Evolutionary conservation across 2,329 filamentous ascomycete genomes (phyloP), one percentile per base, ranked within the genome.

Genomic region (Raffaelea arxii): DNA sequence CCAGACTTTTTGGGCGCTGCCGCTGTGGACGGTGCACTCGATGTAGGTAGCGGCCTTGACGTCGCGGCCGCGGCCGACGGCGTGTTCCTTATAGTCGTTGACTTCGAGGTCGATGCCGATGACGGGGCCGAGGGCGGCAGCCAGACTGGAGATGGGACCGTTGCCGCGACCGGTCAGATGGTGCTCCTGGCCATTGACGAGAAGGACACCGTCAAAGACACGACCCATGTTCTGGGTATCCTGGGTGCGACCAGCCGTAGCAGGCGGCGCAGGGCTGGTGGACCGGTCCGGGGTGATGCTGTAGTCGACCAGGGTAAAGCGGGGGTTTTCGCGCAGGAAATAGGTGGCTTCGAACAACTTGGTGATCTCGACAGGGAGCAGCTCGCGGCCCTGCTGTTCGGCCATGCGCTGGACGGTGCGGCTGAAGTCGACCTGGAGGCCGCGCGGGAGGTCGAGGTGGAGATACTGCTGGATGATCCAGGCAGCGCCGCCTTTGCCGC

Each of bases 1-100:
- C 88, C 89, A 95, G 3, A 94, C 84, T 58, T 78, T 84, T 57
- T 86, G 73, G 46, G 75, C 76, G 52, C 74, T 82, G n/a, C n/a
- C n/a, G 41, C 77, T 79, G 4, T 76, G 67, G 19, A 81, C 75
- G 24, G 77, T 89, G 65, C 89, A 95, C 65, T 96, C 86, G 53
- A 97, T 94, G 62, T 94, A 97, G 2, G 90, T 87, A 2, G 89
- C 91, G n/a, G 91, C 91, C 70, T 94, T 94, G 54, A 91, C 87
- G 51, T 88, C 79, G 48, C 80, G 78, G 51, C 86, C 87, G 44
- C 75, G 72, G 54, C 88, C 88, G 55, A 97, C 89, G 24, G 90
- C 84, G 66, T 97, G 91, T 65, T 97, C 92, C 71, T 94, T 95
- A 72, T 97, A 97, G 63, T 96, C 88, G 40, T 82, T 78, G 44